phyloP scores from a whole-genome alignment of 257 asterid genomes.

The Ophiorrhiza pumila region DNA sequence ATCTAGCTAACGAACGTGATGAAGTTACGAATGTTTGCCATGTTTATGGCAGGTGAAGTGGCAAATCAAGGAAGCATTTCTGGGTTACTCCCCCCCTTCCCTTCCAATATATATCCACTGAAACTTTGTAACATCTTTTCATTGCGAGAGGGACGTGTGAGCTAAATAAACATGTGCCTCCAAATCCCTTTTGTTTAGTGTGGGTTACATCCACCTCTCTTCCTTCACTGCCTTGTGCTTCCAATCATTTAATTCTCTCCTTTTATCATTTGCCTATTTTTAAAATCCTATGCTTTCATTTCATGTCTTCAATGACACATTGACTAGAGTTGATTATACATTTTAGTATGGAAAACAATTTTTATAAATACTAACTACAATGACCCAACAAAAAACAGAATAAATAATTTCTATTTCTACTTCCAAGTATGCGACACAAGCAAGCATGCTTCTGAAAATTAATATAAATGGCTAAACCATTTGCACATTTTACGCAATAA shows the following conservation, averaged over 20 bases:
- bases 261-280: slow-evolving; percentile 6
- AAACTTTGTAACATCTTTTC: slow-evolving; percentile 11
- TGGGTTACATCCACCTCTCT: slow-evolving; percentile 13
- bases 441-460: no score
- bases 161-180: slow-evolving; percentile 11
- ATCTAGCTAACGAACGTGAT: neutral
- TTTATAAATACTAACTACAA: no score
- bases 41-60: slow-evolving; percentile 16
- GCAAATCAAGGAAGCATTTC: slow-evolving; percentile 25
- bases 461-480: no score
- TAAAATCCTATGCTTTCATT: slow-evolving; percentile 6
- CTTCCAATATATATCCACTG: neutral
- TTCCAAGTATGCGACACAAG: no score
- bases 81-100: neutral
- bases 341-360: no score
- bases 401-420: no score
- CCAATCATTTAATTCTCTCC: slow-evolving; percentile 16
- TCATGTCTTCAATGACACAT: neutral
- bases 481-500: no score
- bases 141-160: neutral
- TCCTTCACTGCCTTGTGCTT: neutral
- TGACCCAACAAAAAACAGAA: neutral
- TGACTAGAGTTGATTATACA: neutral
- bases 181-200: slow-evolving; percentile 4
- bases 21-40: neutral